Base-by-base conservation (phyloP, 257 asterid species). In the Haberlea rhodopensis region DNA sequence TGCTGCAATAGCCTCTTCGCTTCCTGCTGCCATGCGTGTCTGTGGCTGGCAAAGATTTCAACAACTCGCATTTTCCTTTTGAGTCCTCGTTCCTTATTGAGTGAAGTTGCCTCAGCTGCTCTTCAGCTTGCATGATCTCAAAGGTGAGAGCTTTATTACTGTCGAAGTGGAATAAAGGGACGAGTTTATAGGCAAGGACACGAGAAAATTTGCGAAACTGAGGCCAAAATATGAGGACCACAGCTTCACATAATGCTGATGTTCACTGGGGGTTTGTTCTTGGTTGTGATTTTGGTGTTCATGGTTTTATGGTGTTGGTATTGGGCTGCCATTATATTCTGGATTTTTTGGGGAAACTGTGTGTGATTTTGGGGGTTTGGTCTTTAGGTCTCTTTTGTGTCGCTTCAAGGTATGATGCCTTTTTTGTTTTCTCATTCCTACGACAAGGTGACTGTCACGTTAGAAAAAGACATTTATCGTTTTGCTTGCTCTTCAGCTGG, bases 1-100 rank as follows among this genome's bases (percentile, higher is more conserved):
- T 86, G 94, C 49, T 73, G 94, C 74, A 89, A 55, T 13, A 89
- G 72, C 59, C 88, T 66, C 94, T 87, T 89, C 83, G 89, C 96
- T 28, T 87, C 96, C 60, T n/a, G n/a, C n/a, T n/a, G n/a, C n/a
- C n/a, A n/a, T n/a, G n/a, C n/a, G n/a, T n/a, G n/a, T n/a, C n/a
- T n/a, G n/a, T n/a, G n/a, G n/a, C n/a, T n/a, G n/a, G n/a, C n/a
- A n/a, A n/a, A n/a, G n/a, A n/a, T n/a, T 78, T 92, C 99, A 3
- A 92, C 99, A 6, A 92, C 99, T 57, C 97, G 99, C 99, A 71
- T 92, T 92, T 4, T 97, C 99, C 55, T n/a, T 89, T 92, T 8
- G 96, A 85, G 78, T 92, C 99, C 78, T 92, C 99, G 58, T 92
- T 92, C 56, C 99, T 73, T 11, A 97, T 52, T 0, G 87, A 84